Base-by-base conservation (phyloP, 2,329 filamentous ascomycete genomes). In the Aureobasidium lini region DNA sequence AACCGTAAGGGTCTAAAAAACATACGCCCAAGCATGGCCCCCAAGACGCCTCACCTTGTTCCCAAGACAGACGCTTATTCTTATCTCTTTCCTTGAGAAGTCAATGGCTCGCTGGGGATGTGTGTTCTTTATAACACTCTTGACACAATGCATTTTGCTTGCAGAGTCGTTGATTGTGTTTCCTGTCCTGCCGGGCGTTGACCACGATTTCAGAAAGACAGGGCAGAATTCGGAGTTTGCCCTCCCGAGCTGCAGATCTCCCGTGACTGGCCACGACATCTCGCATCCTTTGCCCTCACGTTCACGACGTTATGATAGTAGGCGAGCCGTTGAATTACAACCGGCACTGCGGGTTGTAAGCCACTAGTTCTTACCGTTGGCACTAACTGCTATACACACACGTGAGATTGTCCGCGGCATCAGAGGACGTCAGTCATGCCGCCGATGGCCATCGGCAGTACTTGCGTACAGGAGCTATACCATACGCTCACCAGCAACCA, bases 341-440 rank as follows among this genome's bases (percentile, higher is more conserved):
- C 43, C 54, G 54, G 43, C 42, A 48, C 11, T 39, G 42, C 48
- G 18, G 52, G 4, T 13, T 57, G 28, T n/a, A 32, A 39, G 43
- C 28, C 43, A 40, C 43, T 57, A 57, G 54, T 42, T 13, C 2
- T 23, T 23, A 18, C 54, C 43, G 52, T 46, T 57, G 28, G 15
- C 31, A 36, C 39, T 57, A 44, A 46, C 40, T 28, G 32, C 36
- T 42, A 57, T 48, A 57, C 34, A 57, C 36, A 56, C 54, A 57
- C 54, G 54, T 57, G 54, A 57, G 54, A 23, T 10, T 23, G 23
- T 15, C 43, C 18, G 32, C 42, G 15, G 54, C 42, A 48, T 47
- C 43, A 43, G 43, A 47, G 48, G 34, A 57, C 18, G 43, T 47
- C 53, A 39, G 28, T 16, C 31, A 31, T 32, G 13, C 6, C 15